Percentiles rank a stretch among this genome's conserved stretches.
phyloP scores from a whole-genome alignment of 1,284 basidiomycete genomes.

The Sanghuangporus baumii region DNA sequence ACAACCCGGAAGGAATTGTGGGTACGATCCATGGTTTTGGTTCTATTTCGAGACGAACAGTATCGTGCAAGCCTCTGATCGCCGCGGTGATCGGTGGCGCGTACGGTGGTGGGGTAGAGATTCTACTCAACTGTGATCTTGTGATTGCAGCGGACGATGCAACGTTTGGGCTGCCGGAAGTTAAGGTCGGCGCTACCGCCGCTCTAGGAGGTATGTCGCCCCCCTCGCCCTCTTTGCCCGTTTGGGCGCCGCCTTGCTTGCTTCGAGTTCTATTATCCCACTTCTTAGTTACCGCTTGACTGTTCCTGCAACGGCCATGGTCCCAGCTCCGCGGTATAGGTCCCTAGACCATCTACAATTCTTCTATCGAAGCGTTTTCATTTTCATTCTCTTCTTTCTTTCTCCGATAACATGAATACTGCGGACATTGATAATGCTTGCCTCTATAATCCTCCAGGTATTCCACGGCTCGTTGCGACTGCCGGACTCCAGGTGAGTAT shows the following conservation, averaged over 20 bases:
- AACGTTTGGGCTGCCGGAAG: constrained; percentile 76
- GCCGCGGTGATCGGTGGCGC: constrained; percentile 79
- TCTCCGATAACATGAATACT: neutral
- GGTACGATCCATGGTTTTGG: constrained; percentile 64
- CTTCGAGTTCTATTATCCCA: neutral
- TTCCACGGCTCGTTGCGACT: constrained; percentile 34
- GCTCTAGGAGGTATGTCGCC: constrained; percentile 59
- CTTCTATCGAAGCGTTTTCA: neutral
- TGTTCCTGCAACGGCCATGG: neutral
- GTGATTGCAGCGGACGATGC: constrained; percentile 72
- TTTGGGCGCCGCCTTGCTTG: neutral
- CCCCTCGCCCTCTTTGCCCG: neutral
- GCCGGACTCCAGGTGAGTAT: constrained; percentile 61
- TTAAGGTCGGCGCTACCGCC: constrained; percentile 74
- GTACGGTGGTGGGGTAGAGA: constrained; percentile 78
- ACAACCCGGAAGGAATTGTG: constrained; percentile 30
- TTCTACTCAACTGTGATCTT: constrained; percentile 78
- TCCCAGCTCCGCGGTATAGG: neutral
- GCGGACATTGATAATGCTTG: neutral
- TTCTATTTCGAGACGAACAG: constrained; percentile 61
- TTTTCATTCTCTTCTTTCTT: neutral
- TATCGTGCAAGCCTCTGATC: constrained; percentile 70
- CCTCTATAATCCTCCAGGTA: neutral
- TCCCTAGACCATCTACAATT: neutral
- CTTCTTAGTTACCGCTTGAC: neutral